A percentile compares a stretch with the other conserved stretches of the same genome.
These are phyloP conservation scores for Salix arbutifolia DNA, from an alignment of 345 rosid species.

Conservation along the genomic window DNA sequence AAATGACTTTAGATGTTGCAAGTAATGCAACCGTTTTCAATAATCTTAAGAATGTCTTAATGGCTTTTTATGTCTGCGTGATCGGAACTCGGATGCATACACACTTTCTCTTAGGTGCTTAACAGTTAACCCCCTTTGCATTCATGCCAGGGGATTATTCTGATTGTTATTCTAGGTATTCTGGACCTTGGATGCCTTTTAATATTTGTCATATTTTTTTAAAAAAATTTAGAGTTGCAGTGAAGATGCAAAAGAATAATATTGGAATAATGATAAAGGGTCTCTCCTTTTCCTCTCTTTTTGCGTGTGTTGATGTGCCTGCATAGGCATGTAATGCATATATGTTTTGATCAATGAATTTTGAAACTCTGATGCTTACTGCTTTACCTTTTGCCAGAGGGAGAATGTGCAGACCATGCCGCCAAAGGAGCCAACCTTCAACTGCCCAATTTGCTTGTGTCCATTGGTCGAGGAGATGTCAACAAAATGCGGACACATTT, in stretches of 20 bases:
- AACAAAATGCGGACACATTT: slow-evolving; percentile 95
- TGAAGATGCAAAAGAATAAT: not conserved
- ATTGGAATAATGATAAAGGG: not conserved
- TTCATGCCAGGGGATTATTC: not conserved
- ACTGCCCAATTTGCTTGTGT: slow-evolving; percentile 88
- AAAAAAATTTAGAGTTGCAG: not conserved
- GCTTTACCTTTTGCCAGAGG: slow-evolving; percentile 25
- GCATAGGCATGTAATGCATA: not conserved
- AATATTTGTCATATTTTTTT: not conserved
- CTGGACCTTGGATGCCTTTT: not conserved
- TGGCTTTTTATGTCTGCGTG: not conserved
- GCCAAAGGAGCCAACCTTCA: slow-evolving; percentile 65
- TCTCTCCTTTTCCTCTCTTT: not conserved
- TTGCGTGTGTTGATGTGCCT: not conserved
- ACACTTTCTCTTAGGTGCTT: not conserved
- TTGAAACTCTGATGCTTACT: not conserved
- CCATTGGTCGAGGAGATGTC: slow-evolving; percentile 67
- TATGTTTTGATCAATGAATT: not conserved
- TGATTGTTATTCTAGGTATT: not conserved
- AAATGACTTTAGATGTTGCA: not conserved
- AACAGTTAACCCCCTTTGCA: not conserved
- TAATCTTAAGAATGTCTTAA: not conserved
- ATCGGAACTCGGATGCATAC: not conserved
- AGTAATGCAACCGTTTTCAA: not conserved
- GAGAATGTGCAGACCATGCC: slow-evolving; percentile 35